phyloP scores from a whole-genome alignment of 2,329 filamentous ascomycete species.

The Cladosporium austrohemisphaericum region DNA sequence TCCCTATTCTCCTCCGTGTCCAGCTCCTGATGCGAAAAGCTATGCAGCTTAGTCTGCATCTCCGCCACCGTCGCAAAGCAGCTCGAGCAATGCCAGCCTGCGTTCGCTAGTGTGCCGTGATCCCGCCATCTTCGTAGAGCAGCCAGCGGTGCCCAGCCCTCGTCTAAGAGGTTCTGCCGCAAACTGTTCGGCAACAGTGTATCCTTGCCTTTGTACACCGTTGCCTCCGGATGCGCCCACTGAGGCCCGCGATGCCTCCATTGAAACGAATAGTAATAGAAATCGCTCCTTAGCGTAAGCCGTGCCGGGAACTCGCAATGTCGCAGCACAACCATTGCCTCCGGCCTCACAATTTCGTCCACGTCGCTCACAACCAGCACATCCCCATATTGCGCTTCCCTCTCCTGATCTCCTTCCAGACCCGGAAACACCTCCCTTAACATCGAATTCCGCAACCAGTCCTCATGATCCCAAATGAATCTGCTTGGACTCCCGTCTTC shows the following conservation, averaged over 20 bases:
- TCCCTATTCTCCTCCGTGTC: slow-evolving; percentile 51
- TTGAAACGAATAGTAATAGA: slow-evolving; percentile 18
- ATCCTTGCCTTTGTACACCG: slow-evolving; percentile 56
- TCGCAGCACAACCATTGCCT: slow-evolving; percentile 12
- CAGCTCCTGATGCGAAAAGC: slow-evolving; percentile 54
- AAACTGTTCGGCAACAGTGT: slow-evolving; percentile 56
- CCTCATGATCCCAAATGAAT: slow-evolving; percentile 16
- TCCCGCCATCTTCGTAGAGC: slow-evolving; percentile 32
- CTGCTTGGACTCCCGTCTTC: slow-evolving; percentile 12
- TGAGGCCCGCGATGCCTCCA: slow-evolving; percentile 39
- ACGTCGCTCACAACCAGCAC: slow-evolving; percentile 16
- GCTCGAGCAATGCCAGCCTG: slow-evolving; percentile 60
- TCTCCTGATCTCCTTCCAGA: slow-evolving; percentile 41
- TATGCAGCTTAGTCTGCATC: slow-evolving; percentile 54
- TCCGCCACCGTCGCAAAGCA: slow-evolving; percentile 57
- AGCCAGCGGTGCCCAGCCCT: slow-evolving; percentile 25
- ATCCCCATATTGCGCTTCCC: slow-evolving; percentile 25
- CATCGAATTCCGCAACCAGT: slow-evolving; percentile 14
- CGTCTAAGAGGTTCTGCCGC: slow-evolving; percentile 46
- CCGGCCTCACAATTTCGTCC: slow-evolving; percentile 14
- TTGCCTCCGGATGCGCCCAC: slow-evolving; percentile 60
- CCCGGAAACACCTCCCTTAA: slow-evolving; percentile 54
- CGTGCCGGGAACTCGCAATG: slow-evolving; percentile 12
- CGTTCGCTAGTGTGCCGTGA: slow-evolving; percentile 46
- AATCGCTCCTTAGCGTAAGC: slow-evolving; percentile 10